Evolutionary conservation across 768 basidiomycete species (phyloP).

Genomic region (Rhodosporidiobolus odoratus): DNA sequence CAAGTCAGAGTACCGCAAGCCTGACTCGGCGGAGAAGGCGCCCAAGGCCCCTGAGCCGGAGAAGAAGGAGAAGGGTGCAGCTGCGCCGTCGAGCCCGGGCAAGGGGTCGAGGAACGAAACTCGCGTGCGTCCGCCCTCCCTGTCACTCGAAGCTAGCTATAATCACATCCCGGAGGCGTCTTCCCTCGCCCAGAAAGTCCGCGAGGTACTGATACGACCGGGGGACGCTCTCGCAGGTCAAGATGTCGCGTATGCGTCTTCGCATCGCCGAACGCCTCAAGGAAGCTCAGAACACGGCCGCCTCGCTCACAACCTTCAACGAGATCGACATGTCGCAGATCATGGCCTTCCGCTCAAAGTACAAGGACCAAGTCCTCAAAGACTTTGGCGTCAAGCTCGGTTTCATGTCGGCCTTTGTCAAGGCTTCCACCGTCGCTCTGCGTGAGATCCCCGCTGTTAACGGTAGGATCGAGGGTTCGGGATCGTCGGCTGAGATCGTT

Average conservation of each 20-base stretch:
- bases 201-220: neutral
- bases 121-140: conserved; percentile 6
- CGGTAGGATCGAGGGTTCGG: conserved; percentile 75
- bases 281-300: conserved; percentile 93
- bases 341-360: conserved; percentile 84
- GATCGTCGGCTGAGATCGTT: conserved; percentile 67
- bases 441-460: conserved; percentile 91
- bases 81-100: conserved; percentile 11
- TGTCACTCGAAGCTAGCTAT: no score
- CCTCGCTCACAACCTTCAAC: conserved; percentile 96
- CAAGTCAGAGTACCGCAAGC: conserved; percentile 38
- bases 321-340: conserved; percentile 98
- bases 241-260: conserved; percentile 97
- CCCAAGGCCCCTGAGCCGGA: conserved; percentile 38
- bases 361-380: conserved; percentile 87
- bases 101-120: conserved; percentile 27
- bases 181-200: neutral
- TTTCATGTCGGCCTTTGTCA: conserved; percentile 96
- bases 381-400: conserved; percentile 92
- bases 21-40: conserved; percentile 30
- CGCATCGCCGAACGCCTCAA: conserved; percentile 97
- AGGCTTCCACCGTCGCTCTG: conserved; percentile 73
- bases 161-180: no score
- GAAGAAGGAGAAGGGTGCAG: conserved; percentile 23
- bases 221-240: conserved; percentile 62